A percentile compares a stretch with the other conserved stretches of the same genome.
Evolutionary conservation across 148 eudicot species (phyloP).

Genomic region (Amaranthus palmeri): DNA sequence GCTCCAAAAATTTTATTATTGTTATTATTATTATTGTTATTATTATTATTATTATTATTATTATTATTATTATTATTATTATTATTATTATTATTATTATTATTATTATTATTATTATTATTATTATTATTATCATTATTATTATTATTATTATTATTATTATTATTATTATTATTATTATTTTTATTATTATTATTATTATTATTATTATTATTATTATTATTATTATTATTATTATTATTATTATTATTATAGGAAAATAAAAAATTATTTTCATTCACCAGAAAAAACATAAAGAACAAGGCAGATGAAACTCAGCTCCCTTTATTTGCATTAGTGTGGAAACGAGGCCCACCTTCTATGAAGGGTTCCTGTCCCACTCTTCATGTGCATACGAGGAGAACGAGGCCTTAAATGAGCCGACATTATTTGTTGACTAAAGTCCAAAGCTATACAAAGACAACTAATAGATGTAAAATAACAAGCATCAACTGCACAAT

Average conservation of each 20-base stretch:
- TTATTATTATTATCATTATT: constrained; percentile 3
- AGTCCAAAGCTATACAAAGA: no score
- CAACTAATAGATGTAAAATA: no score
- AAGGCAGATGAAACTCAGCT: background rate
- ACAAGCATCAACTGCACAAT: no score
- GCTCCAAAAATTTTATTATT: no score
- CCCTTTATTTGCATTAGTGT: no score
- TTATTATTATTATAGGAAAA: constrained; percentile 2
- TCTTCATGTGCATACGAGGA: no score
- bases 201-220: constrained; percentile 5
- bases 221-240: constrained; percentile 2
- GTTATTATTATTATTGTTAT: constrained; percentile 2
- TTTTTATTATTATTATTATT: constrained; percentile 3
- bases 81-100: constrained; percentile 5
- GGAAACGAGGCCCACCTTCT: no score
- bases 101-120: constrained; percentile 5
- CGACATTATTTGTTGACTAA: no score
- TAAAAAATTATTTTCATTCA: background rate
- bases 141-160: constrained; percentile 5
- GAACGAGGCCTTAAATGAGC: no score
- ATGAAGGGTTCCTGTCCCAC: no score
- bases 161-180: constrained; percentile 5
- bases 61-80: constrained; percentile 5
- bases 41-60: constrained; percentile 5
- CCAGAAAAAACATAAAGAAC: background rate